phyloP scores from a whole-genome alignment of 441 rosid genomes.

The Populus hybrid region DNA sequence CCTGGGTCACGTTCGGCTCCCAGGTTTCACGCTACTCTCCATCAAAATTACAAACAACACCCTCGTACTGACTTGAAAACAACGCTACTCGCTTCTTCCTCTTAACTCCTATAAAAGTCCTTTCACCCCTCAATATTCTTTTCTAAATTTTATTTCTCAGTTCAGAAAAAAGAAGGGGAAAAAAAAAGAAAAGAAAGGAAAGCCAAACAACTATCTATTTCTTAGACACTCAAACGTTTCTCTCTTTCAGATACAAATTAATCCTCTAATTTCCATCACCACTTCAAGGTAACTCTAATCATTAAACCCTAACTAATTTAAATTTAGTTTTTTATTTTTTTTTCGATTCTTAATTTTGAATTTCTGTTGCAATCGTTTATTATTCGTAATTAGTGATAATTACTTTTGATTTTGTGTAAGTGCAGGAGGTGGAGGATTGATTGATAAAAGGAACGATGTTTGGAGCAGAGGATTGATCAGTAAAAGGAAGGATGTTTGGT shows the following conservation, averaged over 20 bases:
- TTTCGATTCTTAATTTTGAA: neutral
- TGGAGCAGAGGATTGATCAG: conserved; percentile 29
- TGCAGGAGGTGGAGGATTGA: conserved; percentile 13
- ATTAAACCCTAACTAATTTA: neutral
- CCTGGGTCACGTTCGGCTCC: neutral
- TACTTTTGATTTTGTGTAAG: conserved; percentile 6
- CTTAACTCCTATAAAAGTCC: neutral
- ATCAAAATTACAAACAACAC: neutral
- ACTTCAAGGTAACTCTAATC: neutral
- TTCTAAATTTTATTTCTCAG: neutral
- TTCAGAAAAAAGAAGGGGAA: neutral
- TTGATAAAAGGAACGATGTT: conserved; percentile 47
- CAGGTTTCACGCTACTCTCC: neutral
- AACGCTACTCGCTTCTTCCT: neutral
- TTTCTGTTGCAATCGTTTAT: neutral
- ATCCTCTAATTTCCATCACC: neutral
- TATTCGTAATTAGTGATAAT: neutral
- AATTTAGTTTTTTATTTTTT: too few relatives aligned
- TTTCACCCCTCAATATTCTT: neutral
- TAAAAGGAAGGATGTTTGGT: conserved; percentile 55
- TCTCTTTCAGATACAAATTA: conserved; percentile 5
- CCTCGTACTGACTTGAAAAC: neutral
- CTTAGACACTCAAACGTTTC: neutral
- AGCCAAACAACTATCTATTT: neutral
- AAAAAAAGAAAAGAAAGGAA: neutral